Percentiles rank a stretch among this genome's conserved stretches.
phyloP scores from a whole-genome alignment of 2,329 filamentous ascomycete genomes.

The Dactylella cylindrospora region DNA sequence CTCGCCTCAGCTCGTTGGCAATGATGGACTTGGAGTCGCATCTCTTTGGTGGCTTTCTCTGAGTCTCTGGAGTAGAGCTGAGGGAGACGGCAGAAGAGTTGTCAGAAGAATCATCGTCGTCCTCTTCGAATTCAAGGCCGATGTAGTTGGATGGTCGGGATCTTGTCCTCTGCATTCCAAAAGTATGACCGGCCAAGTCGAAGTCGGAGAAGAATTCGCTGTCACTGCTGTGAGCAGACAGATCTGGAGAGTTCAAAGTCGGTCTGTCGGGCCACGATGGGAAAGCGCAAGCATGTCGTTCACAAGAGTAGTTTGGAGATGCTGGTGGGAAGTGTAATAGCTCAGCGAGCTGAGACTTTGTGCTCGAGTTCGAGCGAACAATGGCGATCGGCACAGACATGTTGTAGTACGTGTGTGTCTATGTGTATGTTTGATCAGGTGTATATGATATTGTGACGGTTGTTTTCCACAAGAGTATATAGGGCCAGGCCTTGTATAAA shows the following conservation, averaged over 20 bases:
- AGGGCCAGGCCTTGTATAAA: neutral
- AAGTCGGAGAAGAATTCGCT: slow-evolving; percentile 44
- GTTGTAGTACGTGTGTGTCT: slow-evolving; percentile 21
- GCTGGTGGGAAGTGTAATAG: slow-evolving; percentile 39
- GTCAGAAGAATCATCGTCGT: slow-evolving; percentile 40
- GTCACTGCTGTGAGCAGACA: slow-evolving; percentile 37
- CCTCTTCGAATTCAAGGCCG: slow-evolving; percentile 42
- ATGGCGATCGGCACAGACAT: slow-evolving; percentile 43
- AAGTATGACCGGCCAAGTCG: slow-evolving; percentile 37
- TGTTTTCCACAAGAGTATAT: no score
- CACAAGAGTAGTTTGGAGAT: slow-evolving; percentile 42
- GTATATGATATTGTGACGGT: slow-evolving; percentile 5
- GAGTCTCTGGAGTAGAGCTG: slow-evolving; percentile 35
- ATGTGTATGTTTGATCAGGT: neutral
- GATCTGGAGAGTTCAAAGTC: slow-evolving; percentile 39
- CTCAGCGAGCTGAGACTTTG: slow-evolving; percentile 40
- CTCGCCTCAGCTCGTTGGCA: slow-evolving; percentile 39
- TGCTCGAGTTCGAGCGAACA: slow-evolving; percentile 44
- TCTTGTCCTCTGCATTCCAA: slow-evolving; percentile 39
- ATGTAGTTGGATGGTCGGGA: slow-evolving; percentile 43
- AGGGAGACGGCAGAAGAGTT: slow-evolving; percentile 38
- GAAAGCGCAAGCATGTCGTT: slow-evolving; percentile 43
- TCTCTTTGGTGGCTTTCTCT: slow-evolving; percentile 39
- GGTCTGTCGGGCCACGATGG: slow-evolving; percentile 44
- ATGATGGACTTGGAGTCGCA: slow-evolving; percentile 44